These are phyloP conservation scores for Suhomyces maxii DNA, from an alignment of 1,139 yeast genomes.

Conservation along the genomic window DNA sequence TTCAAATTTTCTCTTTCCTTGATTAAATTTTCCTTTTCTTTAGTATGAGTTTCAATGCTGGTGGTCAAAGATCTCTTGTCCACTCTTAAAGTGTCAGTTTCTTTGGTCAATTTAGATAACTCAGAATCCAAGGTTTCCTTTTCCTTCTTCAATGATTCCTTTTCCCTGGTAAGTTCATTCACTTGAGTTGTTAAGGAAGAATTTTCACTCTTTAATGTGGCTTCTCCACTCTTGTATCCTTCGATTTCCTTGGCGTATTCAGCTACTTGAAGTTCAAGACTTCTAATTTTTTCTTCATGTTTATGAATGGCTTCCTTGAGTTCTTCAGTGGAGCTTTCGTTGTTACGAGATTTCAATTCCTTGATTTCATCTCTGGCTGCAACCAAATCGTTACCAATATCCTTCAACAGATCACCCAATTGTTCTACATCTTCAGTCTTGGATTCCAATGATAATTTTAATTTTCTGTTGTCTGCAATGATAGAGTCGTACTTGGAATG, in stretches of 20 bases:
- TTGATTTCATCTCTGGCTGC: slow-evolving; percentile 46
- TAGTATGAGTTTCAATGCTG: slow-evolving; percentile 13
- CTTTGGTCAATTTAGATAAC: slow-evolving; percentile 16
- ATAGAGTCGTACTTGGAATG: slow-evolving; percentile 4
- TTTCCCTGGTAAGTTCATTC: slow-evolving; percentile 5
- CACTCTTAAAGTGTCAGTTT: slow-evolving; percentile 20
- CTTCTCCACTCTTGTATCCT: slow-evolving; percentile 1
- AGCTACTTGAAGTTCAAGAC: slow-evolving; percentile 9
- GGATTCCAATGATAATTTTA: slow-evolving; percentile 24
- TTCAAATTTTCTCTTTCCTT: slow-evolving; percentile 30
- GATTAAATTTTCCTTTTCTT: slow-evolving; percentile 24
- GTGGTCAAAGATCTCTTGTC: slow-evolving; percentile 12
- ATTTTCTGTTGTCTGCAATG: slow-evolving; percentile 14
- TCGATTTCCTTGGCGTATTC: slow-evolving; percentile 5
- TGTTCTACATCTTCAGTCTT: slow-evolving; percentile 55
- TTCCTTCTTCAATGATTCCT: slow-evolving; percentile 10
- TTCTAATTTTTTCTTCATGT: slow-evolving; percentile 8
- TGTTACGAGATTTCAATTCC: slow-evolving; percentile 16
- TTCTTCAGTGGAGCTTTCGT: slow-evolving; percentile 1
- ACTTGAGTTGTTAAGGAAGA: slow-evolving; percentile 1
- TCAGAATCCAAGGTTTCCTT: slow-evolving; percentile 11
- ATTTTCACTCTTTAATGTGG: background rate
- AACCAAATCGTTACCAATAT: slow-evolving; percentile 76
- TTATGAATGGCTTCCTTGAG: slow-evolving; percentile 5
- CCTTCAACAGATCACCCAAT: slow-evolving; percentile 69